A percentile compares a stretch with the other conserved stretches of the same genome.
phyloP scores from a whole-genome alignment of 2,329 filamentous ascomycete species.

The Cercospora nicotianae region DNA sequence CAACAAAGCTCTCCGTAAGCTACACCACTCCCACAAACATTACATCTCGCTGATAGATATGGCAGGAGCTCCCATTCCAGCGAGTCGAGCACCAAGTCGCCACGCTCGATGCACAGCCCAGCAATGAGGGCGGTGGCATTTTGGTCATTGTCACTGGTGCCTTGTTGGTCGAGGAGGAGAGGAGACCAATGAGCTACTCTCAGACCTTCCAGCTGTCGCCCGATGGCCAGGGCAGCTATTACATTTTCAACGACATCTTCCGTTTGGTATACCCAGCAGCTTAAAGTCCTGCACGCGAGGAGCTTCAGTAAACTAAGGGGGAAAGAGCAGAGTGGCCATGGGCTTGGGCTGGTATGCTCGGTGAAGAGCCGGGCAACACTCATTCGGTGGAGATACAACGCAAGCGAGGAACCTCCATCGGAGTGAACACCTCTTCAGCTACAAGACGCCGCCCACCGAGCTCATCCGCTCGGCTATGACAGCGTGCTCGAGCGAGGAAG shows the following conservation, averaged over 20 bases:
- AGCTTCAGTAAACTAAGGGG: neutral
- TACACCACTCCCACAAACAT: neutral
- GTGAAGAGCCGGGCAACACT: neutral
- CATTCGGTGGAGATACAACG: neutral
- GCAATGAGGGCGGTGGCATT: slow-evolving; percentile 65
- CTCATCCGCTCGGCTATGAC: neutral
- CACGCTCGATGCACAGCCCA: slow-evolving; percentile 82
- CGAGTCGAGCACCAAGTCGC: slow-evolving; percentile 76
- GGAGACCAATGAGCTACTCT: slow-evolving; percentile 85
- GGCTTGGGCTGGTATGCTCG: neutral
- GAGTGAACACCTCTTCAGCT: neutral
- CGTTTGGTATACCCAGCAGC: slow-evolving; percentile 69
- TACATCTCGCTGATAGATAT: neutral
- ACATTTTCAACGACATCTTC: slow-evolving; percentile 93
- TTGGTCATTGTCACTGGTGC: slow-evolving; percentile 86
- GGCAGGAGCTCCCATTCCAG: slow-evolving; percentile 73
- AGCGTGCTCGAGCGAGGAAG: neutral
- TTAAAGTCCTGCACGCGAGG: slow-evolving; percentile 14
- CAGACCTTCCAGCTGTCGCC: slow-evolving; percentile 84
- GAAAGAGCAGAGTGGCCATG: neutral
- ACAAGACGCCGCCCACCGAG: neutral
- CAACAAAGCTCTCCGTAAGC: slow-evolving; percentile 78
- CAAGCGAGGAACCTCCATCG: neutral
- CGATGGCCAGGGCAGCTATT: slow-evolving; percentile 69
- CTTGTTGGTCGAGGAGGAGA: slow-evolving; percentile 80